A percentile compares a stretch with the other conserved stretches of the same genome.
Conservation (phyloP, 148 eudicot genomes). For the Cornus kousa region DNA sequence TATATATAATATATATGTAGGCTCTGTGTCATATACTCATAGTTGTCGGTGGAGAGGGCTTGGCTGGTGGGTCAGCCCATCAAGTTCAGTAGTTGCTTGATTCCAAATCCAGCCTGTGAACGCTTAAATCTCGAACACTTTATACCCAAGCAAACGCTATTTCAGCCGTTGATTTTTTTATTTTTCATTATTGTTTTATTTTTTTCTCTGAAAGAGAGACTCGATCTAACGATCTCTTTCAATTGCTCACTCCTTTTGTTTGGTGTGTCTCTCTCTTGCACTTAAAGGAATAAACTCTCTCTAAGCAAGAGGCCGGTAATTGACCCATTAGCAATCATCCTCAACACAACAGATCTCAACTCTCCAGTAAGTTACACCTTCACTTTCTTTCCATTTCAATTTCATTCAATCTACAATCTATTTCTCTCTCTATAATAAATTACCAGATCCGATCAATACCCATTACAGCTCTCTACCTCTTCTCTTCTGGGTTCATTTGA, state of each 20-base stretch:
- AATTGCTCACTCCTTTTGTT: neutral
- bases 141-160: neutral
- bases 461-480: neutral
- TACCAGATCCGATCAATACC: neutral
- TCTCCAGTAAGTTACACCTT: neutral
- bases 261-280: neutral
- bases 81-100: neutral
- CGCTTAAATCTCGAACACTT: neutral
- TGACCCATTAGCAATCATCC: neutral
- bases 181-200: too few species aligned
- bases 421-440: neutral
- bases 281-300: neutral
- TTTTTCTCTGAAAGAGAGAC: slow-evolving; percentile 7
- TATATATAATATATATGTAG: too few species aligned
- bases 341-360: neutral
- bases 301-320: neutral
- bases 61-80: neutral
- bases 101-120: neutral
- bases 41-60: too few species aligned
- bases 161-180: neutral
- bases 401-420: neutral
- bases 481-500: neutral
- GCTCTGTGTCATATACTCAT: too few species aligned
- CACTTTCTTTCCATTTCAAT: neutral
- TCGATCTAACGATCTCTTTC: slow-evolving; percentile 19